A percentile compares a stretch with the other conserved stretches of the same genome.
Evolutionary conservation across 1,139 yeast species (phyloP).

Genomic region (Blastobotrys capitulatus): DNA sequence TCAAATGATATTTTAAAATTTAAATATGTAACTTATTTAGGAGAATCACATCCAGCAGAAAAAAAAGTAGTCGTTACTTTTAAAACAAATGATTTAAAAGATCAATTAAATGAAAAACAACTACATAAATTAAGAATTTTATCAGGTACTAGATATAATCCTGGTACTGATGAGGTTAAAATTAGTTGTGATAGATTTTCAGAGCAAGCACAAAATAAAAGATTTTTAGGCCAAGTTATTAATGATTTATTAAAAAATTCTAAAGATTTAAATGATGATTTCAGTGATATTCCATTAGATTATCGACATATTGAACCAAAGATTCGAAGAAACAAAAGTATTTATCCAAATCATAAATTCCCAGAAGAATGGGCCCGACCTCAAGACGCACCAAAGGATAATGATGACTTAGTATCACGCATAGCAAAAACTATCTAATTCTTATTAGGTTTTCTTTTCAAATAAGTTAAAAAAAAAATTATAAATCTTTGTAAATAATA

Average conservation of each 20-base stretch:
- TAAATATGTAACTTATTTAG: conserved; percentile 67
- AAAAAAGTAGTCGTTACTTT: conserved; percentile 62
- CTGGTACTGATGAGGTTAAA: conserved; percentile 50
- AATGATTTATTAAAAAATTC: conserved; percentile 57
- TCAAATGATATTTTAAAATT: conserved; percentile 50
- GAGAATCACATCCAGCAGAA: conserved; percentile 68
- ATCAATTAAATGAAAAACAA: conserved; percentile 42
- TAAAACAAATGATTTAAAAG: conserved; percentile 45
- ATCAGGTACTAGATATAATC: conserved; percentile 74
- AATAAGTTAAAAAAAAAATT: no score
- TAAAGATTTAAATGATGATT: conserved; percentile 56
- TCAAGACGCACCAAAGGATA: conserved; percentile 24
- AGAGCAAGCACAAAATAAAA: conserved; percentile 83
- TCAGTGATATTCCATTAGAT: conserved; percentile 77
- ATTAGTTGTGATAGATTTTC: conserved; percentile 59
- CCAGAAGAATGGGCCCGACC: conserved; percentile 89
- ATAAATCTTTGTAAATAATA: no score
- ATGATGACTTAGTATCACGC: conserved; percentile 2
- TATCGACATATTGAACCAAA: conserved; percentile 56
- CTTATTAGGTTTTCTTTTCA: no score
- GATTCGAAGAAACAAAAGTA: conserved; percentile 34
- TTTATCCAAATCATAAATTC: conserved; percentile 40
- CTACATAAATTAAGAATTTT: conserved; percentile 72
- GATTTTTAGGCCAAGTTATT: conserved; percentile 61
- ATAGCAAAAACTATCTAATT: not conserved